Evolutionary conservation across 2,329 filamentous ascomycete species (phyloP), one percentile per base, ranked within the genome.

Genomic region (Penicillium capsulatum): DNA sequence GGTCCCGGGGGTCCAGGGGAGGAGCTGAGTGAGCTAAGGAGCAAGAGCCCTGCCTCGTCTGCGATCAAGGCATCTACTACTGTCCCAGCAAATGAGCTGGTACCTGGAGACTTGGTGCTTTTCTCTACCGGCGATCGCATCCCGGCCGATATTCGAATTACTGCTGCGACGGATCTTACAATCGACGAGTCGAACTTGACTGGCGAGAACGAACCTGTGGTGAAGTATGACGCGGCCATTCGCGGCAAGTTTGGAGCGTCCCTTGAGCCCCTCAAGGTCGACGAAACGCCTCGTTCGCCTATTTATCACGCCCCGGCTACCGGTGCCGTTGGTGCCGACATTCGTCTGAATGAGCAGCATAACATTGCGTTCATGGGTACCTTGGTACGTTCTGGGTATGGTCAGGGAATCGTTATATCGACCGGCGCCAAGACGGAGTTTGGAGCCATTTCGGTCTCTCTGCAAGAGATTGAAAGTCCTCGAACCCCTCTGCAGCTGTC

Each of bases 361-460:
- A 97, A 98, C 57, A 90, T 98, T 61, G 92, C 90, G 2, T 97
- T 96, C 64, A 97, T 98, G 90, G 92, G 92, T 17, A 98, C 92
- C 2, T 67, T 98, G 50, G 89, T 98, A 22, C 87, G 91, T 51
- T 96, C 91, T 24, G 92, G 92, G 8, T 84, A 98, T 58, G 92
- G 92, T 0, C 90, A 95, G 63, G 92, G 92, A 30, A 83, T 98
- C 51, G 92, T 98, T n/a, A 94, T 96, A 62, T 89, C 90, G 7
- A 98, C 92, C 5, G 94, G 94, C 39, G 85, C 86, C 20, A 81
- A 86, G 43, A 98, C 94, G 0, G 89, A 97, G 57, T 97, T 98
- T 65, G 92, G 92, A 29, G 91, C 88, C 34, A 98, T 98, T 54
- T 94, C 91, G 14, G 85, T 90, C 11, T 96, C 90, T 37, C 78